Conservation (phyloP, 345 rosid genomes). For the Eutrema yunnanense region DNA sequence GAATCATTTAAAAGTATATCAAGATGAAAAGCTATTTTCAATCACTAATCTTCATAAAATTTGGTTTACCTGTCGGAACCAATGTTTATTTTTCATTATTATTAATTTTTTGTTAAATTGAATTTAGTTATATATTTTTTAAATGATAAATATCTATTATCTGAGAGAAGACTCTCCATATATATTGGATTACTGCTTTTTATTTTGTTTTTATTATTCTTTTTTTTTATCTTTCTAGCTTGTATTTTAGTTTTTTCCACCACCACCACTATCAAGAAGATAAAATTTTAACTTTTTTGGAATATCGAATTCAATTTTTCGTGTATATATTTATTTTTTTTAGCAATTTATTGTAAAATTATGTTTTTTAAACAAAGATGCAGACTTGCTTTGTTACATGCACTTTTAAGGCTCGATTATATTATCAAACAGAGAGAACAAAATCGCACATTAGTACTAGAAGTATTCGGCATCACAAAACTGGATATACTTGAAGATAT, state of each 20-base stretch:
- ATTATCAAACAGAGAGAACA: background rate
- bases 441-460: background rate
- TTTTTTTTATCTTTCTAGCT: background rate
- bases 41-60: background rate
- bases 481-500: background rate
- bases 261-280: background rate
- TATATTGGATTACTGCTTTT: background rate
- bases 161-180: background rate
- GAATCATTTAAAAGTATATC: background rate
- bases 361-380: background rate
- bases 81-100: background rate
- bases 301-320: background rate
- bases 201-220: background rate
- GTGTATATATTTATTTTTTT: background rate
- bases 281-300: background rate
- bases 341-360: background rate
- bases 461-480: background rate
- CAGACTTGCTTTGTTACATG: background rate
- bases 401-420: background rate
- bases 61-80: background rate
- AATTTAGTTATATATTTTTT: background rate
- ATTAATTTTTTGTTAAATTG: background rate
- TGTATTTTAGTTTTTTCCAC: background rate
- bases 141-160: background rate
- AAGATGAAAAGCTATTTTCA: background rate